Evolutionary conservation across 2,329 filamentous ascomycete genomes (phyloP).

Genomic region (Alternaria gansuensis): DNA sequence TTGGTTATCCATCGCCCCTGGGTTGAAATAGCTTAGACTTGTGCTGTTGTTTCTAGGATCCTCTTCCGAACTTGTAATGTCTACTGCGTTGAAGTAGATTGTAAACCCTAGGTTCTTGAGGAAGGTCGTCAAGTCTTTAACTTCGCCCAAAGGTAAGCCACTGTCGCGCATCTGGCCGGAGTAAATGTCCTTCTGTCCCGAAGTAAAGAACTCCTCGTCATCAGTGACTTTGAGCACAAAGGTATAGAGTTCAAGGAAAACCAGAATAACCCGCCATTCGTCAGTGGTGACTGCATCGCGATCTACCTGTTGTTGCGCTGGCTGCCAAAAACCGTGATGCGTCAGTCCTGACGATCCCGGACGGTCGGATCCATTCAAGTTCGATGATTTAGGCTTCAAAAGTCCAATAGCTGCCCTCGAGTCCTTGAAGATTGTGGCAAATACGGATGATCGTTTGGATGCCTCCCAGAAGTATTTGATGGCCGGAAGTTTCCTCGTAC

Average conservation of each 20-base stretch:
- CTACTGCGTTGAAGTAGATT: slow-evolving; percentile 82
- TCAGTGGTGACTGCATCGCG: slow-evolving; percentile 60
- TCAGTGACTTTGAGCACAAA: slow-evolving; percentile 93
- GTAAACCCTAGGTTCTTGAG: slow-evolving; percentile 91
- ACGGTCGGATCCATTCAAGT: slow-evolving; percentile 12
- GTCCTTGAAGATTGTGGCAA: slow-evolving; percentile 64
- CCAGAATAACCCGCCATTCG: slow-evolving; percentile 87
- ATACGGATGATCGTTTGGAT: slow-evolving; percentile 65
- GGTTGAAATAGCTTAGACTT: slow-evolving; percentile 50
- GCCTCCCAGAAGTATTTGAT: slow-evolving; percentile 87
- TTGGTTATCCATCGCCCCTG: slow-evolving; percentile 33
- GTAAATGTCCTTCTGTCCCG: slow-evolving; percentile 50
- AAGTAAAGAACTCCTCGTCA: slow-evolving; percentile 90
- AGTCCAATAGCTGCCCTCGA: slow-evolving; percentile 66
- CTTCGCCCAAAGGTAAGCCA: slow-evolving; percentile 74
- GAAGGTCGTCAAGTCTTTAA: slow-evolving; percentile 79
- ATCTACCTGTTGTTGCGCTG: slow-evolving; percentile 43
- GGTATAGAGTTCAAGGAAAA: slow-evolving; percentile 93
- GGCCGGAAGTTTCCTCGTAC: slow-evolving; percentile 63
- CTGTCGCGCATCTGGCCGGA: slow-evolving; percentile 60
- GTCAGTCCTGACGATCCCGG: slow-evolving; percentile 24
- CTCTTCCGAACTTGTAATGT: slow-evolving; percentile 62
- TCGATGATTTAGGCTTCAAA: slow-evolving; percentile 56
- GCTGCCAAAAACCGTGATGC: slow-evolving; percentile 46
- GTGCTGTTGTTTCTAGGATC: slow-evolving; percentile 61